A percentile compares a stretch with the other conserved stretches of the same genome.
These are phyloP conservation scores for Plasmopara viticola DNA, from an alignment of 352 stramenopile genomes.

Conservation along the genomic window DNA sequence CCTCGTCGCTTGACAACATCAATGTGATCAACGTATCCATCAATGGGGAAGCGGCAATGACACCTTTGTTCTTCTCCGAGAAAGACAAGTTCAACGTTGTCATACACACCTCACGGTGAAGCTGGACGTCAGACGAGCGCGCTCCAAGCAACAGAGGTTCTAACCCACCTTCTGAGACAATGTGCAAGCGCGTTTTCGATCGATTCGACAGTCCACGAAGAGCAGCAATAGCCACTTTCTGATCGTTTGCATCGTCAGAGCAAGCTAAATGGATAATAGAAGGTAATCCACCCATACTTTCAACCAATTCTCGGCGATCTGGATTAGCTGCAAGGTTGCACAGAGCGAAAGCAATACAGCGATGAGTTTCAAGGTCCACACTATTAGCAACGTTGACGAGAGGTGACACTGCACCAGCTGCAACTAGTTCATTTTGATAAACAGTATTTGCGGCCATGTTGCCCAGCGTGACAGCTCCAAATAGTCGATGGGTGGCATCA, in stretches of 20 bases:
- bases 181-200: constrained; percentile 73
- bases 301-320: constrained; percentile 83
- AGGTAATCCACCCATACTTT: constrained; percentile 88
- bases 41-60: constrained; percentile 79
- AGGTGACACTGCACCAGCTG: constrained; percentile 82
- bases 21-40: constrained; percentile 81
- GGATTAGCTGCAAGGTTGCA: constrained; percentile 92
- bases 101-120: constrained; percentile 87
- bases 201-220: constrained; percentile 86
- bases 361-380: constrained; percentile 91
- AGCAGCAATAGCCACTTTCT: constrained; percentile 88
- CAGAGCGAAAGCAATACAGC: constrained; percentile 94
- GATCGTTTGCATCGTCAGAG: constrained; percentile 83
- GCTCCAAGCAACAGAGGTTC: constrained; percentile 83
- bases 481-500: constrained; percentile 92
- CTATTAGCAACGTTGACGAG: constrained; percentile 90
- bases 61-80: constrained; percentile 93
- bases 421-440: constrained; percentile 78
- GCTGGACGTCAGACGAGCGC: constrained; percentile 53
- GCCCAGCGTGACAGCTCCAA: constrained; percentile 93
- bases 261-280: constrained; percentile 94
- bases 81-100: constrained; percentile 90
- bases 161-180: constrained; percentile 88
- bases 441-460: constrained; percentile 87
- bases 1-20: constrained; percentile 71